A percentile compares a stretch with the other conserved stretches of the same genome.
phyloP scores from a whole-genome alignment of 257 asterid genomes.

The Lycium ferocissimum region DNA sequence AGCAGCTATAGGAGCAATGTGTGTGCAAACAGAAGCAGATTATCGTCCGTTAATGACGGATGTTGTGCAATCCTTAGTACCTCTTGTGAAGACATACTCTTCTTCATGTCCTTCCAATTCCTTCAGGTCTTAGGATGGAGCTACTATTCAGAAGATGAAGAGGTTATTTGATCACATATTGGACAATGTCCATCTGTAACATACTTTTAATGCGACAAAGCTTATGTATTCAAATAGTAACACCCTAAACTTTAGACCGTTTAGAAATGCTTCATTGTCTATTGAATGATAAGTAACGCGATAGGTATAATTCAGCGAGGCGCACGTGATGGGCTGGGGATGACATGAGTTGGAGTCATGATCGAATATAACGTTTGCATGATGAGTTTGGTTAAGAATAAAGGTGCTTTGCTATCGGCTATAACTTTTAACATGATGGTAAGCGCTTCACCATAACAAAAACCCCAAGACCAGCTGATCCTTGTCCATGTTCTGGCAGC shows the following conservation, averaged over 20 bases:
- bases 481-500: no score
- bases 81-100: constrained; percentile 65
- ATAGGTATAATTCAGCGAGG: not conserved
- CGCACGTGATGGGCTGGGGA: no score
- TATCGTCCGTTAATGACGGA: constrained; percentile 87
- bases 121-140: constrained; percentile 36
- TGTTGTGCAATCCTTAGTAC: constrained; percentile 82
- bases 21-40: constrained; percentile 84
- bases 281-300: not conserved
- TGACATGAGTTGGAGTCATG: no score
- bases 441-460: no score
- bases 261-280: not conserved
- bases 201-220: not conserved
- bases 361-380: no score
- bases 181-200: not conserved
- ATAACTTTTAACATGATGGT: no score
- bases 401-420: no score
- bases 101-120: constrained; percentile 41
- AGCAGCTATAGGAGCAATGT: constrained; percentile 91
- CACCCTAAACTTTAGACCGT: not conserved
- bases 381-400: no score
- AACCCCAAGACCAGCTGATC: no score
- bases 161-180: not conserved
- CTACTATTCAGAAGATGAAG: not conserved
- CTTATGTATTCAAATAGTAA: not conserved